Percentiles rank a stretch among this genome's conserved stretches.
These are phyloP conservation scores for Pythium pyrilobum DNA, from an alignment of 352 stramenopile species.

Conservation along the genomic window DNA sequence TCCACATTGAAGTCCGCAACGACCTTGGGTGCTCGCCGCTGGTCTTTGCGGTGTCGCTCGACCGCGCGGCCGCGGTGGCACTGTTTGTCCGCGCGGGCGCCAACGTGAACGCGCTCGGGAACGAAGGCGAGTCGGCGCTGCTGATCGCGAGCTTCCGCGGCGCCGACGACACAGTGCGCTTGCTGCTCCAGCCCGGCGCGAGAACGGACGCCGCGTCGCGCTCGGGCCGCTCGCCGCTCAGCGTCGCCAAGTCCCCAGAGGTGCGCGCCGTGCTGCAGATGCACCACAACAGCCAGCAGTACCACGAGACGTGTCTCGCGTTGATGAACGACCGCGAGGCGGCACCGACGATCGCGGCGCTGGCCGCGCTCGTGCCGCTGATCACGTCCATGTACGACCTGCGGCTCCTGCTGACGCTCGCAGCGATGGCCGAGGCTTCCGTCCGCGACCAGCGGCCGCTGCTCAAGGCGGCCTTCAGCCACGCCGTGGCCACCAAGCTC, in stretches of 20 bases:
- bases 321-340: background rate
- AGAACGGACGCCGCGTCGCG: background rate
- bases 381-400: conserved; percentile 12
- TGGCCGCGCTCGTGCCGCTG: conserved; percentile 1
- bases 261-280: background rate
- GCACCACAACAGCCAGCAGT: conserved; percentile 9
- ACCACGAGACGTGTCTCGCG: conserved; percentile 4
- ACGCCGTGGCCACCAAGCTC: conserved; percentile 29
- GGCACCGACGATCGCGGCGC: background rate
- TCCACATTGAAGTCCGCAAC: background rate
- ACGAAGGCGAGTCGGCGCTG: background rate
- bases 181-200: background rate
- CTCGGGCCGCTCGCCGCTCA: background rate
- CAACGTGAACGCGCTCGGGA: background rate
- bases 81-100: background rate
- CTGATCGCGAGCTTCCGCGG: background rate
- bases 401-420: background rate
- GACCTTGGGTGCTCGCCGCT: background rate
- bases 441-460: background rate
- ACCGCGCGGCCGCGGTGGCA: background rate
- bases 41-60: background rate
- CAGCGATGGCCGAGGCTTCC: background rate
- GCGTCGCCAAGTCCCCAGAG: background rate
- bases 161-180: background rate
- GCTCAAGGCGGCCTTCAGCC: conserved; percentile 18